Evolutionary conservation across 2,329 filamentous ascomycete species (phyloP), one percentile per base, ranked within the genome.

Genomic region (Cercospora sp.): DNA sequence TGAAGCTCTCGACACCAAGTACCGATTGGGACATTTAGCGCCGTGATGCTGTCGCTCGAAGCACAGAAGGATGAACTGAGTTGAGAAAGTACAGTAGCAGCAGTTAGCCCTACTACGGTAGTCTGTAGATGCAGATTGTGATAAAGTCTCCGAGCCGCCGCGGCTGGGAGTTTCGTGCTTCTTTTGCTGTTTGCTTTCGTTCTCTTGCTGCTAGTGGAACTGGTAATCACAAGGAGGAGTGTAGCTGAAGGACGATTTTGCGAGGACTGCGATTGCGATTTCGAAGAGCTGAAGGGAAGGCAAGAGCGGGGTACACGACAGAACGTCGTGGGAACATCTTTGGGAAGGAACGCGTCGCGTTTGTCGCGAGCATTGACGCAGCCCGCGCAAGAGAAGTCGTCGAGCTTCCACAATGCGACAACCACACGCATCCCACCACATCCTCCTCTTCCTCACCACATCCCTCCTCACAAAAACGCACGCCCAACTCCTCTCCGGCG

Each of bases 401-500:
- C n/a, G n/a, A n/a, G n/a, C n/a, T n/a, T n/a, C n/a, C n/a, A n/a
- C n/a, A n/a, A n/a, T n/a, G n/a, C n/a, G n/a, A n/a, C n/a, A n/a
- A n/a, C n/a, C n/a, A n/a, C n/a, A n/a, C n/a, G n/a, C n/a, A n/a
- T n/a, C n/a, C n/a, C n/a, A n/a, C 42, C 9, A 1, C 42, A 18
- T 18, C 20, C 18, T 20, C 42, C 42, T 20, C 42, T 18, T 20
- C 8, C 8, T 48, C 39, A n/a, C 39, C 39, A 6, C 9, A 16
- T 8, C n/a, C 45, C 16, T 42, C 36, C 8, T 13, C 45, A 20
- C 20, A 18, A 48, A 10, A 48, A 13, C 53, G 23, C 23, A 16
- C 31, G 63, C 67, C 12, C 67, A 68, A 45, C 51, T 68, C 18
- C 39, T 59, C 13, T 60, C 51, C 20, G 67, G 67, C 45, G 67